A percentile compares a stretch with the other conserved stretches of the same genome.
Evolutionary conservation across 1,284 basidiomycete genomes (phyloP).

Genomic region (Melampsora americana): DNA sequence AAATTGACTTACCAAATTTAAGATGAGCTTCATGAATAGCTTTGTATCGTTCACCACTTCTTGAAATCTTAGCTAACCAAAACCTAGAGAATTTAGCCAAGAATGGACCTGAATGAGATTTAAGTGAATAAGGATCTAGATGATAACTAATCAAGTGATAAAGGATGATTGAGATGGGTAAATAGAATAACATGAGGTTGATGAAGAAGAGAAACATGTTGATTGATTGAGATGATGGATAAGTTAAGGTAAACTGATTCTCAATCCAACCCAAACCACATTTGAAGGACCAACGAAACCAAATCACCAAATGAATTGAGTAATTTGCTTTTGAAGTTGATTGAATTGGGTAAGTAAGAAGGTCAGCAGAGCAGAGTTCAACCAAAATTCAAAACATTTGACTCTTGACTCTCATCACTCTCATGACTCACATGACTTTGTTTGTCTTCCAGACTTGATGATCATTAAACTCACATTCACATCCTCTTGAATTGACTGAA

Average conservation of each 20-base stretch:
- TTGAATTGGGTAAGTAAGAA: no score
- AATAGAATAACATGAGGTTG: background rate
- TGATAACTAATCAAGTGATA: slow-evolving; percentile 10
- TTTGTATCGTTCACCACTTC: slow-evolving; percentile 70
- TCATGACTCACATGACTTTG: no score
- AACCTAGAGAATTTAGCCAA: slow-evolving; percentile 70
- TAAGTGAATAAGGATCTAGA: slow-evolving; percentile 6
- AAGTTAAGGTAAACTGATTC: background rate
- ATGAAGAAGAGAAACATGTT: background rate
- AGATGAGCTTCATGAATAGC: slow-evolving; percentile 71
- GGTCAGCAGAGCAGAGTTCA: no score
- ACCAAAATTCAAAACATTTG: no score
- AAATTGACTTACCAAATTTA: slow-evolving; percentile 64
- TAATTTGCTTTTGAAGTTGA: no score
- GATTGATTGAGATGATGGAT: no score
- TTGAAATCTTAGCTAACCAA: slow-evolving; percentile 69
- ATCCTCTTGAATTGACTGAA: no score
- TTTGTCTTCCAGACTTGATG: no score
- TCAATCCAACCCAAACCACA: background rate
- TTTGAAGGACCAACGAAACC: no score
- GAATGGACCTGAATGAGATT: slow-evolving; percentile 66
- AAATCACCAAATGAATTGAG: no score
- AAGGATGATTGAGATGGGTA: background rate
- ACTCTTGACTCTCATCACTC: no score
- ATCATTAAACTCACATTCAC: no score